Base-by-base conservation (phyloP, 345 rosid genomes). In the Diplotaxis tenuifolia region DNA sequence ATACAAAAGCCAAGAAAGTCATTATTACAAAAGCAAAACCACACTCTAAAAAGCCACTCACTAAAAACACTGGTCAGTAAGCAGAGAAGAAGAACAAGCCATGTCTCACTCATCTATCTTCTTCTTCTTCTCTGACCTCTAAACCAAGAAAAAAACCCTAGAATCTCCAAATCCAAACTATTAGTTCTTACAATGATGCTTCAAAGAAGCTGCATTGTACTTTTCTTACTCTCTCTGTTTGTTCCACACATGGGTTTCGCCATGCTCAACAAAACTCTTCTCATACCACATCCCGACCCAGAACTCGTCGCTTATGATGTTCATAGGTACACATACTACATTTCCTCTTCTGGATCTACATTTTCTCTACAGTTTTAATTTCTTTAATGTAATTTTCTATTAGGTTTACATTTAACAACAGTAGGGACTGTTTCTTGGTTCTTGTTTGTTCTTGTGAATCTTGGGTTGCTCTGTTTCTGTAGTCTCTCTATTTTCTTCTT, bases 281-380 rank as follows among this genome's bases (percentile, higher is more conserved):
- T 86, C 19, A 55, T 70, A 40, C 89, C 93, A 25, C 95, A 89
- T 67, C 89, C 93, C 5, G 73, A 87, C 76, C 98, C 97, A 2
- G 96, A 89, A 53, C 72, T 76, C 27, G 96, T 94, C 65, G 98
- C 72, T 76, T 86, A 75, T 70, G 93, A 88, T 52, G 89, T 94
- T 78, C 94, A 83, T 66, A 85, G 98, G 98, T 84, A 84, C 53
- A 54, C 57, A 2, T 20, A 6, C 19, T 50, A 49, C 72, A 56
- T 76, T 29, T 7, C 31, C 15, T 53, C 18, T 36, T 40, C 49
- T 22, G 15, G 60, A 62, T 71, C 65, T 59, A 16, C 71, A 18
- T 67, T 40, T 60, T 50, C 58, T 77, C 66, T 53, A n/a, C 18
- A 14, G 16, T 32, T 42, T 68, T 47, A 1, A 28, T 2, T 42